phyloP scores from a whole-genome alignment of 306 rosid species.

The Albizia julibrissin region DNA sequence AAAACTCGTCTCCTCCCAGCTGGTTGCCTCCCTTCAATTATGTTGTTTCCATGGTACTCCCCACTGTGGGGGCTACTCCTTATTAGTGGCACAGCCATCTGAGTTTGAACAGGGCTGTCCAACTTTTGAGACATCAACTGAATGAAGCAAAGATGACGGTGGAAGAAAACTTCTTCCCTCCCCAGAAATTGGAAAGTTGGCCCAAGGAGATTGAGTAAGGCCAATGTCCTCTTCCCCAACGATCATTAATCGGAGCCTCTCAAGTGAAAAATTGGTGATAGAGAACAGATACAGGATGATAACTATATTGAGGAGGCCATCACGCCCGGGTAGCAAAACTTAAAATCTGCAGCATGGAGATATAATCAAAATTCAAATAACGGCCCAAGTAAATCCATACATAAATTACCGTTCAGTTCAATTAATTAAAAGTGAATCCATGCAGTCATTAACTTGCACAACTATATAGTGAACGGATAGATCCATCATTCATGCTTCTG shows the following conservation, averaged over 20 bases:
- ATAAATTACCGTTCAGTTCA: slow-evolving; percentile 12
- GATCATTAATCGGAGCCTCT: slow-evolving; percentile 53
- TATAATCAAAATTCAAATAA: slow-evolving; percentile 2
- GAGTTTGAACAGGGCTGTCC: slow-evolving; percentile 95
- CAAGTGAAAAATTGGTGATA: background rate
- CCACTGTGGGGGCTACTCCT: slow-evolving; percentile 57
- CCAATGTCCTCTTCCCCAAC: slow-evolving; percentile 36
- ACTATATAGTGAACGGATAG: background rate
- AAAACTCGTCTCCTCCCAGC: slow-evolving; percentile 83
- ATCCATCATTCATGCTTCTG: background rate
- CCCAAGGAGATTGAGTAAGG: slow-evolving; percentile 35
- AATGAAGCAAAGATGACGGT: slow-evolving; percentile 47
- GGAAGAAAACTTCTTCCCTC: slow-evolving; percentile 63
- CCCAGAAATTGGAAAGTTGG: slow-evolving; percentile 51
- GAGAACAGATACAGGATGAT: background rate
- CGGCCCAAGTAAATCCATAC: background rate
- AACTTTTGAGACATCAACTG: slow-evolving; percentile 76
- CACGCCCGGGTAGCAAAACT: slow-evolving; percentile 27
- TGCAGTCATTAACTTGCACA: background rate
- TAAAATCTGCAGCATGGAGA: slow-evolving; percentile 44
- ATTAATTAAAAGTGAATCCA: slow-evolving; percentile 8
- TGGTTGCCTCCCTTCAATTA: slow-evolving; percentile 60
- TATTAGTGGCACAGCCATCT: slow-evolving; percentile 82
- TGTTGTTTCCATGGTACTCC: slow-evolving; percentile 65
- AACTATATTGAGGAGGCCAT: slow-evolving; percentile 44